Conservation (phyloP, 2,329 filamentous ascomycete species). For the Penicillium nordicum region DNA sequence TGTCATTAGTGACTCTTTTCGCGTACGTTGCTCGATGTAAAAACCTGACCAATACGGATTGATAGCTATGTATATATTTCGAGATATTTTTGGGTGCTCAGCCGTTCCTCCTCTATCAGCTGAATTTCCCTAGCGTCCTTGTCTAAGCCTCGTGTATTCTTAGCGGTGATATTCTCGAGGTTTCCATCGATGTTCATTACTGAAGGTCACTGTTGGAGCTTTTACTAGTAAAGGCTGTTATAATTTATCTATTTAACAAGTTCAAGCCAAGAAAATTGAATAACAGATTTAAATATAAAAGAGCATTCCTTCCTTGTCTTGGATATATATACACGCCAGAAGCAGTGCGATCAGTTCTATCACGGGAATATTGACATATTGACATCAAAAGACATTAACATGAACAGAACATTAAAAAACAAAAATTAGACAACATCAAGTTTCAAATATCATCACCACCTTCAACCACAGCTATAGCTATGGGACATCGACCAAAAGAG, state of each 20-base stretch:
- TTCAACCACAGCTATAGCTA: background rate
- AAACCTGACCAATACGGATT: too few species aligned
- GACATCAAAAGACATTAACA: background rate
- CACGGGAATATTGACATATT: background rate
- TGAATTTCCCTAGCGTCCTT: too few species aligned
- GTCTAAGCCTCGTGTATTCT: too few species aligned
- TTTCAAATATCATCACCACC: background rate
- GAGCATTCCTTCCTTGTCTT: background rate
- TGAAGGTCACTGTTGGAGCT: too few species aligned
- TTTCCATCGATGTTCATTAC: too few species aligned
- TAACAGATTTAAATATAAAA: background rate
- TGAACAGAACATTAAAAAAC: background rate
- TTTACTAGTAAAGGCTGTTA: background rate
- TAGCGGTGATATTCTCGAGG: too few species aligned
- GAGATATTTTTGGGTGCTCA: too few species aligned
- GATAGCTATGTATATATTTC: too few species aligned
- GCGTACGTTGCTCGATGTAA: too few species aligned
- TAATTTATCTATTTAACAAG: too few species aligned
- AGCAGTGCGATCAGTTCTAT: constrained; percentile 3
- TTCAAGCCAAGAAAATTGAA: background rate
- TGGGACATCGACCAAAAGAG: background rate
- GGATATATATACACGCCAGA: background rate
- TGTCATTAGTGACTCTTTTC: too few species aligned
- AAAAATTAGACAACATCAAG: background rate
- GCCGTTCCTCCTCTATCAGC: too few species aligned